Base-by-base conservation (phyloP, 345 rosid species). In the Conringia planisiliqua region DNA sequence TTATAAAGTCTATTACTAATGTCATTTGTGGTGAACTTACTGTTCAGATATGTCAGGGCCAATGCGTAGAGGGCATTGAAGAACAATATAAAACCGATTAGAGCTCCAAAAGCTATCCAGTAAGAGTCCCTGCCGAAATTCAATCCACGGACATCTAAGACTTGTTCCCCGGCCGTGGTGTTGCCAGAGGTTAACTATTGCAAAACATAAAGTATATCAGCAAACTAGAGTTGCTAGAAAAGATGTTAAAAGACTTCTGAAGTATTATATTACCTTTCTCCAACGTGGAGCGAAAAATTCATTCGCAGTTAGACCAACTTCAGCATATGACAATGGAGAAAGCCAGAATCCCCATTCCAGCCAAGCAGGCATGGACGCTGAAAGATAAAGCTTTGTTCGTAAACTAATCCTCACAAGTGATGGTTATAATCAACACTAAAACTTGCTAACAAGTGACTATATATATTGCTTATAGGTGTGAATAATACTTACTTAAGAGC, bases 331-430 rank as follows among this genome's bases (percentile, higher is more conserved):
- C 82, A 87, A 47, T 8, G 94, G 94, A 61, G 88, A 87, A 36
- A 90, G 57, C 94, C 94, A 87, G 58, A 88, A 86, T 17, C 84
- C 97, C 97, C 94, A 90, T 16, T 58, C 73, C 72, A 87, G 81
- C 88, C 97, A 89, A 29, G 58, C 47, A 24, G 93, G 96, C 72
- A 81, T 71, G 52, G 79, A 75, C 3, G 80, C 87, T 86, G 85
- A 48, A 59, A 57, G 42, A 14, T 17, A 35, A 12, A 68, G 14
- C 16, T 33, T 7, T 16, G 10, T 52, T 52, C 3, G 56, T 52
- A 24, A 68, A 51, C 54, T 13, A 27, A 20, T 57, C 43, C 36
- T 42, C 55, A 69, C 56, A n/a, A 29, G 42, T 55, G 54, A 44
- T 32, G 22, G 42, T 30, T 58, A 44, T 43, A 69, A 30, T 20